Evolutionary conservation across 2,329 filamentous ascomycete genomes (phyloP).

Genomic region (Trichoderma sp.): DNA sequence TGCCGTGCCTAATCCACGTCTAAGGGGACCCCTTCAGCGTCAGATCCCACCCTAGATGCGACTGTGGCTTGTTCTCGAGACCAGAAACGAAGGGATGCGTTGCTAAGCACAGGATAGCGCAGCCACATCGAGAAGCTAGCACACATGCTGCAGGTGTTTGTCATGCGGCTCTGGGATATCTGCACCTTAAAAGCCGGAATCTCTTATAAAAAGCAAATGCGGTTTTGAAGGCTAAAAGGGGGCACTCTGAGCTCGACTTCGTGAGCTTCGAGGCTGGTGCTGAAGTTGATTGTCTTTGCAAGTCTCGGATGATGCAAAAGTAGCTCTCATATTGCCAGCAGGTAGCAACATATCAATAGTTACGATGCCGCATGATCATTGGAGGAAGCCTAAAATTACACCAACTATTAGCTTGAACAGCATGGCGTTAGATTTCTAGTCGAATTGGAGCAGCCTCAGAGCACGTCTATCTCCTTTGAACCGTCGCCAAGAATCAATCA

Average conservation of each 20-base stretch:
- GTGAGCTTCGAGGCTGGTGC: background rate
- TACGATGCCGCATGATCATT: background rate
- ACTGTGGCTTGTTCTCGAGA: background rate
- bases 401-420: background rate
- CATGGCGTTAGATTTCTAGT: background rate
- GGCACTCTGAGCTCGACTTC: background rate
- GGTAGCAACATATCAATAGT: background rate
- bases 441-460: background rate
- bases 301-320: background rate
- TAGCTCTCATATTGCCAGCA: background rate
- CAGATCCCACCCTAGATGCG: background rate
- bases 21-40: background rate
- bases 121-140: background rate
- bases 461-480: background rate
- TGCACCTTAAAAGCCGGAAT: background rate
- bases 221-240: background rate
- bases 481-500: background rate
- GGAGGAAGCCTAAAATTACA: background rate
- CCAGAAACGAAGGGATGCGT: background rate
- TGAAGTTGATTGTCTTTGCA: background rate
- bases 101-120: background rate
- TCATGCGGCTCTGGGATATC: background rate
- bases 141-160: background rate
- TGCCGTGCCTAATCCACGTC: background rate
- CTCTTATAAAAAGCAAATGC: background rate